Percentiles rank a stretch among this genome's conserved stretches.
These are phyloP conservation scores for Ceratobasidium sp. DNA, from an alignment of 1,284 basidiomycete genomes.

Conservation along the genomic window DNA sequence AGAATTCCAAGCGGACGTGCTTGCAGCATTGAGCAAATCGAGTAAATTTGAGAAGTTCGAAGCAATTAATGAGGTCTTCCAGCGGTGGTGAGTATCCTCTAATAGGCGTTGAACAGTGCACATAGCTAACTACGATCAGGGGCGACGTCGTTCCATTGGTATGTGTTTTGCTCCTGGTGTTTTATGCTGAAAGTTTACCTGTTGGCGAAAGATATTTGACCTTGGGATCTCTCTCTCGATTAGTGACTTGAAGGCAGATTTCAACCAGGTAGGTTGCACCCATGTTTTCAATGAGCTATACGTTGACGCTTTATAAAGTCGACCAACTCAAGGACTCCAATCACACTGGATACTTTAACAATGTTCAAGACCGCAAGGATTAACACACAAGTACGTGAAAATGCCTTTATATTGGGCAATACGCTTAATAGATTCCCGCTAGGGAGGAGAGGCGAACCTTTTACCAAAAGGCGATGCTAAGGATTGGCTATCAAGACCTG, in stretches of 20 bases:
- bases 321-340: not conserved
- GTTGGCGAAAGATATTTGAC: constrained; percentile 2
- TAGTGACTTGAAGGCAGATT: not conserved
- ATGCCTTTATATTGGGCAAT: not conserved
- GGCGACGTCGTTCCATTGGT: constrained; percentile 30
- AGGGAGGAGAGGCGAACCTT: constrained; percentile 9
- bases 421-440: not conserved
- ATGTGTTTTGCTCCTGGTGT: not conserved
- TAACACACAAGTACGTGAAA: not conserved
- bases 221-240: constrained; percentile 10
- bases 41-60: constrained; percentile 18
- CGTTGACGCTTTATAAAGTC: not conserved
- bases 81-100: constrained; percentile 6
- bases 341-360: not conserved
- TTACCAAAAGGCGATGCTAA: not conserved
- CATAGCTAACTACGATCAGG: not conserved
- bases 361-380: not conserved
- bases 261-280: not conserved
- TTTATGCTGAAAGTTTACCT: not conserved
- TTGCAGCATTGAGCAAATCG: not conserved
- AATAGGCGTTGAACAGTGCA: not conserved
- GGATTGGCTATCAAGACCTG: not conserved
- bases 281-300: not conserved
- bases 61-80: not conserved
- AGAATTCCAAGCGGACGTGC: constrained; percentile 10